Evolutionary conservation across 2,329 filamentous ascomycete genomes (phyloP), one percentile per base, ranked within the genome.

Genomic region (Trichophyton mentagrophytes): DNA sequence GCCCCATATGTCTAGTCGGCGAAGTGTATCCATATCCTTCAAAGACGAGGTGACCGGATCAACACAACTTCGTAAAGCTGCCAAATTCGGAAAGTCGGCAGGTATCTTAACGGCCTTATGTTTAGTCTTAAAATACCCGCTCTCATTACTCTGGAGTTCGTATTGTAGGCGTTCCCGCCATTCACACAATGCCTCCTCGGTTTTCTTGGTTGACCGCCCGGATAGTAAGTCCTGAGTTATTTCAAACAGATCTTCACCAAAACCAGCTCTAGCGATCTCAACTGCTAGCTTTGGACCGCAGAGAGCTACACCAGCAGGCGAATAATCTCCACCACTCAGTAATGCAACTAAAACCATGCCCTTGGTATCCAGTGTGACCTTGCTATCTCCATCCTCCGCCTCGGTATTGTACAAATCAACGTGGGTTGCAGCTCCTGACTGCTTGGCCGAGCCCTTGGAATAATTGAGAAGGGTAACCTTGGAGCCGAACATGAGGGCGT

Each of bases 401-500:
- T 79, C 72, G 0, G 82, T 82, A 61, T 90, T 83, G 70, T 96
- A 95, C 56, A 95, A 77, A 49, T 86, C 89, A 59, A 97, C 86
- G 69, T 97, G 93, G 0, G 92, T 96, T 0, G 90, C 89, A 0
- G 79, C 77, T 11, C 67, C 60, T 3, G 76, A 77, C 63, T 87
- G 88, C 66, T 79, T 82, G 0, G 79, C 76, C n/a, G 78, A 80
- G 69, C 95, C 89, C 2, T 88, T 81, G 0, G 88, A 88, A 85
- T 89, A 96, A 67, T 90, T 92, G 58, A 90, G 82, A 47, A 96
- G 75, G 0, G 88, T 92, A 42, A 84, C 75, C 0, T 82, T 85
- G 64, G 90, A 93, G 1, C 93, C 93, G 75, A 97, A 97, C 92
- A 97, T 97, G 68, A 97, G 82, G 1, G 92, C 93, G 71, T 99